phyloP scores from a whole-genome alignment of 2,329 filamentous ascomycete species.

The Lachnellula arida region DNA sequence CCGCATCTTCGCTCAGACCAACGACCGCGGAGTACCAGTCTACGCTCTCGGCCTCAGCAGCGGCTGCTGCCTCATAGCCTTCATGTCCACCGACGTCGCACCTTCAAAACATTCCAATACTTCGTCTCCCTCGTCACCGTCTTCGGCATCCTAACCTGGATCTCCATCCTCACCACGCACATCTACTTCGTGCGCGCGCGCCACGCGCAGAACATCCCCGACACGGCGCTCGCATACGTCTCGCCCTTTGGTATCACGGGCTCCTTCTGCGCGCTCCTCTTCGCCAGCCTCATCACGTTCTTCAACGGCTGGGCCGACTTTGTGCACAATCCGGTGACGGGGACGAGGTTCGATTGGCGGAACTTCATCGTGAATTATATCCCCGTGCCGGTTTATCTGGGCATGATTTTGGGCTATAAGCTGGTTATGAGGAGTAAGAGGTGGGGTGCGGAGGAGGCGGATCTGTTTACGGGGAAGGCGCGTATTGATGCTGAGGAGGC shows the following conservation, averaged over 20 bases:
- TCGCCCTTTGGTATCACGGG: conserved; percentile 71
- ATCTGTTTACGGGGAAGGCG: conserved; percentile 55
- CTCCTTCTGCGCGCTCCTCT: conserved; percentile 61
- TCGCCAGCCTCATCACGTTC: conserved; percentile 69
- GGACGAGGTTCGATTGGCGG: conserved; percentile 53
- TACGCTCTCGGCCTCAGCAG: conserved; percentile 41
- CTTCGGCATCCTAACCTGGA: conserved; percentile 32
- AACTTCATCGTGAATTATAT: conserved; percentile 61
- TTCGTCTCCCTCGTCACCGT: conserved; percentile 60
- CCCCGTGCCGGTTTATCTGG: conserved; percentile 58
- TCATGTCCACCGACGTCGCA: conserved; percentile 56
- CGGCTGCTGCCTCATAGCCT: conserved; percentile 61
- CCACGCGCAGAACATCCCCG: conserved; percentile 53
- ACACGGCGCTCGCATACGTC: conserved; percentile 56
- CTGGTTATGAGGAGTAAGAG: conserved; percentile 38
- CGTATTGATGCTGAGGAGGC: conserved; percentile 57
- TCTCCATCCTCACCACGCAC: conserved; percentile 54
- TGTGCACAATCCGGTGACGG: conserved; percentile 44
- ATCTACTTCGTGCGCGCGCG: conserved; percentile 63
- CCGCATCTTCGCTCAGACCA: conserved; percentile 48
- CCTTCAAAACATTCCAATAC: conserved; percentile 63
- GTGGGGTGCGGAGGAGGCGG: conserved; percentile 46
- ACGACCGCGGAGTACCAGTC: conserved; percentile 50
- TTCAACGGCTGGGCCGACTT: conserved; percentile 84
- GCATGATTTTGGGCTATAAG: conserved; percentile 55